These are phyloP conservation scores for Glomus cerebriforme DNA, from an alignment of 192 early-diverging fungal species.

Conservation along the genomic window DNA sequence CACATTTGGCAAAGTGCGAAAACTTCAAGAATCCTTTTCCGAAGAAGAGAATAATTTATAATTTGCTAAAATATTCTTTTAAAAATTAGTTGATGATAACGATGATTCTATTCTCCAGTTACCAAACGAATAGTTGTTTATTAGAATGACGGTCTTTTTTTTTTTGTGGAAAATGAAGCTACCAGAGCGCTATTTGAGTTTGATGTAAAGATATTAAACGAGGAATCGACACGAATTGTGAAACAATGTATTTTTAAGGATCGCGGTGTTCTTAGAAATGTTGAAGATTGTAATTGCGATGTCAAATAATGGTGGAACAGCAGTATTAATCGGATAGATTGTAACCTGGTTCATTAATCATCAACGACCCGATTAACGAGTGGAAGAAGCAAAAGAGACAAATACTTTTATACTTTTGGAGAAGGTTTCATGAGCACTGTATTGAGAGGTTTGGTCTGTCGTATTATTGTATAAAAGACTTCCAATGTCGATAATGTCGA, in stretches of 20 bases:
- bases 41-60: too few species aligned
- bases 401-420: constrained; percentile 31
- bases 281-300: constrained; percentile 62
- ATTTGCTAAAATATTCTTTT: too few species aligned
- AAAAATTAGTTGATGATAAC: too few species aligned
- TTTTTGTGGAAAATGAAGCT: too few species aligned
- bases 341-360: constrained; percentile 51
- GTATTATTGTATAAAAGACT: constrained; percentile 10
- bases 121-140: too few species aligned
- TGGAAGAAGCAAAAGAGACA: constrained; percentile 36
- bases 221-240: constrained; percentile 70
- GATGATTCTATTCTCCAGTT: too few species aligned
- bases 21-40: too few species aligned
- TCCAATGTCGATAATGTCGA: constrained; percentile 5
- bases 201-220: too few species aligned
- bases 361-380: constrained; percentile 35
- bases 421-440: constrained; percentile 53
- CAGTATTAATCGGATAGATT: constrained; percentile 42
- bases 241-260: constrained; percentile 68
- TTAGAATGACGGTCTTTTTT: too few species aligned
- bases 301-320: constrained; percentile 41
- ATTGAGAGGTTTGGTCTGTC: constrained; percentile 52
- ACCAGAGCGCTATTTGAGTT: too few species aligned
- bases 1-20: too few species aligned
- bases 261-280: constrained; percentile 70